phyloP scores from a whole-genome alignment of 176 grass and related monocot species.

The Lolium multiflorum region DNA sequence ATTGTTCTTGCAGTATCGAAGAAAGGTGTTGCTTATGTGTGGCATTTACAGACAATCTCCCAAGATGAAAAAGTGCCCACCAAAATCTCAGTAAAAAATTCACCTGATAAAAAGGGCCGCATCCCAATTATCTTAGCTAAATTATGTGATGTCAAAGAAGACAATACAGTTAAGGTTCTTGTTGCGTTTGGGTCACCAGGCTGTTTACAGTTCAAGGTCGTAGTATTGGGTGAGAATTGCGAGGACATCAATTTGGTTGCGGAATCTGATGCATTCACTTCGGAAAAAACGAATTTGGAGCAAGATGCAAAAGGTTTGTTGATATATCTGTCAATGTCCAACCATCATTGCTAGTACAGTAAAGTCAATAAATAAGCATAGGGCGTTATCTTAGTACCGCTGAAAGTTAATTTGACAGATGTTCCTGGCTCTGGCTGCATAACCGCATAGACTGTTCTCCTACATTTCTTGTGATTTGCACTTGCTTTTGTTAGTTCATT shows the following conservation, averaged over 20 bases:
- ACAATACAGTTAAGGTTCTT: slow-evolving; percentile 44
- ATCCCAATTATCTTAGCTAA: slow-evolving; percentile 52
- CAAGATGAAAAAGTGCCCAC: slow-evolving; percentile 24
- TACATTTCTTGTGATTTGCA: neutral
- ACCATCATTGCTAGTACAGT: slow-evolving; percentile 14
- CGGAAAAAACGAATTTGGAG: slow-evolving; percentile 12
- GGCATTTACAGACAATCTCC: slow-evolving; percentile 55
- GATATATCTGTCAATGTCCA: slow-evolving; percentile 2
- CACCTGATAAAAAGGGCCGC: slow-evolving; percentile 38
- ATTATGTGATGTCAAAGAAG: slow-evolving; percentile 50
- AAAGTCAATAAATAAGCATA: slow-evolving; percentile 9
- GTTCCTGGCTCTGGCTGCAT: slow-evolving; percentile 12
- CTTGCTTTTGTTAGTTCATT: slow-evolving; percentile 8
- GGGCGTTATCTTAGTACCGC: neutral
- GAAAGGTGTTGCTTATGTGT: slow-evolving; percentile 60
- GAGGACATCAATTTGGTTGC: slow-evolving; percentile 35
- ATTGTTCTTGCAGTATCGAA: slow-evolving; percentile 62
- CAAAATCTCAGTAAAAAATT: slow-evolving; percentile 51
- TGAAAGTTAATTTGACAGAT: slow-evolving; percentile 16
- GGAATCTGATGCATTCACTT: slow-evolving; percentile 24
- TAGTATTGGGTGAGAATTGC: slow-evolving; percentile 50
- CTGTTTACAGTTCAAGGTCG: slow-evolving; percentile 52
- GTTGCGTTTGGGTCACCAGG: slow-evolving; percentile 46
- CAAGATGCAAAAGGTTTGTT: slow-evolving; percentile 33
- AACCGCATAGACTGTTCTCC: neutral